Percentiles rank a stretch among this genome's conserved stretches.
phyloP scores from a whole-genome alignment of 2,329 filamentous ascomycete genomes.

The Zasmidium angulare region DNA sequence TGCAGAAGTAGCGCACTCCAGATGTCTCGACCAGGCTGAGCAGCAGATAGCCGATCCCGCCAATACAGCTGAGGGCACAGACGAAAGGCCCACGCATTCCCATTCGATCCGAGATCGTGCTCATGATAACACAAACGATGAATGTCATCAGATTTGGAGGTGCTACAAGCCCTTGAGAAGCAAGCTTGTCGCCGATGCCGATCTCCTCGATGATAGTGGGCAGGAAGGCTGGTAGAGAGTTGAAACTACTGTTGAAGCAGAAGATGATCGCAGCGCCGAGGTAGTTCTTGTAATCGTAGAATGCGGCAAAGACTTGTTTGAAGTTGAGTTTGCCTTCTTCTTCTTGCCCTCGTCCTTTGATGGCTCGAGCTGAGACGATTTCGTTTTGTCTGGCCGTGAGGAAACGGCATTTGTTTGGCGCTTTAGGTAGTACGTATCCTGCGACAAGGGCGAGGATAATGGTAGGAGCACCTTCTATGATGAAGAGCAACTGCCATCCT shows the following conservation, averaged over 20 bases:
- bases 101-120: constrained; percentile 5
- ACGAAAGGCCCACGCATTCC: constrained; percentile 26
- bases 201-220: constrained; percentile 40
- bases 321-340: constrained; percentile 11
- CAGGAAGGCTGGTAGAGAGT: constrained; percentile 40
- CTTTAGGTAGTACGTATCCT: constrained; percentile 47
- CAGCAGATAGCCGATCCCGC: constrained; percentile 38
- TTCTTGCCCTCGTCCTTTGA: constrained; percentile 2
- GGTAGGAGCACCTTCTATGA: constrained; percentile 64
- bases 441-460: constrained; percentile 54
- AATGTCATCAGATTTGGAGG: constrained; percentile 49
- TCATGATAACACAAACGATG: constrained; percentile 19
- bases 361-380: constrained; percentile 31
- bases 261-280: constrained; percentile 1
- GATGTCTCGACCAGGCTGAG: constrained; percentile 33
- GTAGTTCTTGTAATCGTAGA: constrained; percentile 9
- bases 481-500: constrained; percentile 61
- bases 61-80: constrained; percentile 22
- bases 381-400: constrained; percentile 41
- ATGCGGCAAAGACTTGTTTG: constrained; percentile 2
- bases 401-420: constrained; percentile 45
- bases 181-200: constrained; percentile 41
- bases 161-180: constrained; percentile 68
- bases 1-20: constrained; percentile 36
- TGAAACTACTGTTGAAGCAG: constrained; percentile 59